phyloP scores from a whole-genome alignment of 2,329 filamentous ascomycete species.

The Pseudogymnoascus sp. region DNA sequence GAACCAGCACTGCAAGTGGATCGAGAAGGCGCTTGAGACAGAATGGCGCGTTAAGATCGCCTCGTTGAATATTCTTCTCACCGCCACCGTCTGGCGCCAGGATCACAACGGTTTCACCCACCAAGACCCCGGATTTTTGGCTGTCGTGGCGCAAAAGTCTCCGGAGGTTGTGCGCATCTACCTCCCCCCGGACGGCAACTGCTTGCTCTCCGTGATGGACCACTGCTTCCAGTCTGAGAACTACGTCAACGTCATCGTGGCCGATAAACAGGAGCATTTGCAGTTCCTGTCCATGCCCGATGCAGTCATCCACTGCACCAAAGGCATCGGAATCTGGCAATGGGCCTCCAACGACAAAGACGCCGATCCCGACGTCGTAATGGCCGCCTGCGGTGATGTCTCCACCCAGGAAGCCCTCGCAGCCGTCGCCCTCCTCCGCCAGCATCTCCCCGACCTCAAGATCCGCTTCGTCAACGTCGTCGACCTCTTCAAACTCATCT shows the following conservation, averaged over 20 bases:
- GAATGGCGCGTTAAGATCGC: slow-evolving; percentile 69
- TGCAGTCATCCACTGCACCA: slow-evolving; percentile 69
- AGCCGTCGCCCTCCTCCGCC: slow-evolving; percentile 66
- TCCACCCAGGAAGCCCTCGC: slow-evolving; percentile 69
- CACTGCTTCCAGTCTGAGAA: slow-evolving; percentile 68
- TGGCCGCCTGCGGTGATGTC: slow-evolving; percentile 71
- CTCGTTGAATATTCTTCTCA: slow-evolving; percentile 74
- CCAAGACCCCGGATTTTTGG: slow-evolving; percentile 74
- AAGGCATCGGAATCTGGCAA: slow-evolving; percentile 72
- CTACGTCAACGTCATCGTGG: slow-evolving; percentile 76
- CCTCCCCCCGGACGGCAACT: slow-evolving; percentile 74
- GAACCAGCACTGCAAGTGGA: slow-evolving; percentile 80
- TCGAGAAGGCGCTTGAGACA: slow-evolving; percentile 74
- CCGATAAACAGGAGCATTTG: slow-evolving; percentile 73
- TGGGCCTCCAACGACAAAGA: slow-evolving; percentile 67
- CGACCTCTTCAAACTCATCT: slow-evolving; percentile 74
- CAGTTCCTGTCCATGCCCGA: slow-evolving; percentile 70
- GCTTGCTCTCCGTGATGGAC: slow-evolving; percentile 67
- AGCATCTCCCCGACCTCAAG: slow-evolving; percentile 65
- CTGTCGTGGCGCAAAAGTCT: slow-evolving; percentile 73
- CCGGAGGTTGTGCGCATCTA: slow-evolving; percentile 77
- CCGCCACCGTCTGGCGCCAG: slow-evolving; percentile 73
- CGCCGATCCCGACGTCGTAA: slow-evolving; percentile 65
- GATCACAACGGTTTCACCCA: slow-evolving; percentile 82
- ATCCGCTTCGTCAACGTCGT: slow-evolving; percentile 76